Evolutionary conservation across 2,329 filamentous ascomycete genomes (phyloP).

Genomic region (Madurella fahalii): DNA sequence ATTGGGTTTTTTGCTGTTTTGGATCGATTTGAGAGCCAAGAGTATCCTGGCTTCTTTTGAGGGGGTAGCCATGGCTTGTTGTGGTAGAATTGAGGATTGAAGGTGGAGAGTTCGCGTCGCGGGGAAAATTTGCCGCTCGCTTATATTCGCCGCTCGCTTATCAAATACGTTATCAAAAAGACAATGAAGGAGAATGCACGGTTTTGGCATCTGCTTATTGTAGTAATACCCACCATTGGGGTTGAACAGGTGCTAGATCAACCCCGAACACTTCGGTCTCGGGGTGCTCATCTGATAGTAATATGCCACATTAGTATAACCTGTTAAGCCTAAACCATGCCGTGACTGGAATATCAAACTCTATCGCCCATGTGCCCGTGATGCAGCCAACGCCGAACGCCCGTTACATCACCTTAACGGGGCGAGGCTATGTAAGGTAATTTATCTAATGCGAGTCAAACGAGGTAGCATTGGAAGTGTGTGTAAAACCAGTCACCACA

Average conservation of each 20-base stretch:
- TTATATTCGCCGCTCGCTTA: no score
- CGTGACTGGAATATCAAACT: constrained; percentile 27
- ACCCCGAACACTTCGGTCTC: constrained; percentile 27
- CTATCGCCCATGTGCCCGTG: constrained; percentile 33
- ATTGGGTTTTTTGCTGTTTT: no score
- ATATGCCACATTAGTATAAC: not conserved
- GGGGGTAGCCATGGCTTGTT: no score
- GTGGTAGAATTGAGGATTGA: no score
- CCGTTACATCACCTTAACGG: constrained; percentile 21
- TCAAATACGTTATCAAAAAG: no score
- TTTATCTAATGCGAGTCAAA: constrained; percentile 26
- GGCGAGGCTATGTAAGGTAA: constrained; percentile 22
- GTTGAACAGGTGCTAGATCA: constrained; percentile 36
- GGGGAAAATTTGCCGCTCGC: no score
- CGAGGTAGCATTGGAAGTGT: constrained; percentile 31
- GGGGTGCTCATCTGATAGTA: constrained; percentile 27
- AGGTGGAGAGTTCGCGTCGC: no score
- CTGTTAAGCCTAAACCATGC: not conserved
- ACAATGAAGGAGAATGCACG: no score
- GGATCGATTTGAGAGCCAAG: no score
- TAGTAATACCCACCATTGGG: constrained; percentile 27
- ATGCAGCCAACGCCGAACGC: constrained; percentile 33
- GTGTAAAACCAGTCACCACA: not conserved
- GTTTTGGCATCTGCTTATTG: no score
- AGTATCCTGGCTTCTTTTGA: no score